phyloP scores from a whole-genome alignment of 495 filamentous ascomycete species.

The Xylaria flabelliformis region DNA sequence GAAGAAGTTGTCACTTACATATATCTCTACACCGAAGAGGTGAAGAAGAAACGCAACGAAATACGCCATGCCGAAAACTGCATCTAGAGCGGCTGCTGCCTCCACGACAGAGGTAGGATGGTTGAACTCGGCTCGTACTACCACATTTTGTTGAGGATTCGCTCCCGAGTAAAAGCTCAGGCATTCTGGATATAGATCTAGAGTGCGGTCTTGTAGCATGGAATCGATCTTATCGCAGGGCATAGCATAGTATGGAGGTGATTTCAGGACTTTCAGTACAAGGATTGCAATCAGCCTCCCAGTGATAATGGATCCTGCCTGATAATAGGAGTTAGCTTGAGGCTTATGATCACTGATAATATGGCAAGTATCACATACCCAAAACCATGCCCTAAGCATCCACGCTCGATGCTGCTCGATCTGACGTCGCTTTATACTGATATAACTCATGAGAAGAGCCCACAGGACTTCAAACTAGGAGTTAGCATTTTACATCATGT shows the following conservation, averaged over 20 bases:
- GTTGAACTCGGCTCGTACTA: slow-evolving; percentile 40
- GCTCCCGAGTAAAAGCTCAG: slow-evolving; percentile 32
- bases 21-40: slow-evolving; percentile 58
- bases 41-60: slow-evolving; percentile 58
- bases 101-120: slow-evolving; percentile 30
- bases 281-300: slow-evolving; percentile 48
- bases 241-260: slow-evolving; percentile 44
- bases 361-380: slow-evolving; percentile 37
- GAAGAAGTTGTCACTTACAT: slow-evolving; percentile 38
- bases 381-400: slow-evolving; percentile 61
- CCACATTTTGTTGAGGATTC: slow-evolving; percentile 30
- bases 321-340: not conserved
- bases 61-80: slow-evolving; percentile 51
- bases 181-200: slow-evolving; percentile 50
- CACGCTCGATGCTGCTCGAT: slow-evolving; percentile 65
- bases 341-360: not conserved
- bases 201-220: slow-evolving; percentile 30
- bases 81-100: slow-evolving; percentile 41
- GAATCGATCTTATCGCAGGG: slow-evolving; percentile 50
- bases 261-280: slow-evolving; percentile 36
- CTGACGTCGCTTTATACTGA: slow-evolving; percentile 60
- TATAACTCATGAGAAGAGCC: slow-evolving; percentile 48
- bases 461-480: slow-evolving; percentile 28
- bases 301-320: slow-evolving; percentile 57
- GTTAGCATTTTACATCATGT: not conserved